Evolutionary conservation across 768 basidiomycete species (phyloP).

Genomic region (Pholiota microspora): DNA sequence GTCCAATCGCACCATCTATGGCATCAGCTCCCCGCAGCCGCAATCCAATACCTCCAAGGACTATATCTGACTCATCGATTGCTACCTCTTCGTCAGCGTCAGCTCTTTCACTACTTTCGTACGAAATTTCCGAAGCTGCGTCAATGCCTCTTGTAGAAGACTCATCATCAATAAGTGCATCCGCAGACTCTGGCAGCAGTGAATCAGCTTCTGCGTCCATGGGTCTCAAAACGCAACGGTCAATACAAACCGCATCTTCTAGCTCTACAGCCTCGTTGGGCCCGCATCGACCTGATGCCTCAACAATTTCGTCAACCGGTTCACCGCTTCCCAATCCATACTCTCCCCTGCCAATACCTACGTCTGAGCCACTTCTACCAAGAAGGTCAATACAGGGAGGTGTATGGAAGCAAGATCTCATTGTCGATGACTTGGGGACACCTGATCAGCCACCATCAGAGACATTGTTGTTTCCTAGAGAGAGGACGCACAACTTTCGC

Average conservation of each 20-base stretch:
- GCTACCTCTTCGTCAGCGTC: slow-evolving; percentile 12
- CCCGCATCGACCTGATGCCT: slow-evolving; percentile 8
- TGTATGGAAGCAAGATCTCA: not conserved
- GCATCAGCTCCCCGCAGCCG: slow-evolving; percentile 14
- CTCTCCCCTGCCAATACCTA: slow-evolving; percentile 13
- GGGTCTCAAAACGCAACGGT: slow-evolving; percentile 13
- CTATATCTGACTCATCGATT: slow-evolving; percentile 17
- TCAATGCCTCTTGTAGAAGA: slow-evolving; percentile 16
- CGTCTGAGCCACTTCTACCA: not conserved
- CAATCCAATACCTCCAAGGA: slow-evolving; percentile 17
- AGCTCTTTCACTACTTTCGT: slow-evolving; percentile 19
- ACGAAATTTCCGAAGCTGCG: slow-evolving; percentile 22
- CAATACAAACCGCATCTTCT: slow-evolving; percentile 8
- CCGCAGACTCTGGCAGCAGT: slow-evolving; percentile 2
- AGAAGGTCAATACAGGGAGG: not conserved
- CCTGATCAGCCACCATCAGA: slow-evolving; percentile 21
- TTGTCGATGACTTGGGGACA: slow-evolving; percentile 22
- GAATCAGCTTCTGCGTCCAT: slow-evolving; percentile 9
- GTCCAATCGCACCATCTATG: slow-evolving; percentile 4
- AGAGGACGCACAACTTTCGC: slow-evolving; percentile 7
- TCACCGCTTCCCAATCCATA: slow-evolving; percentile 22
- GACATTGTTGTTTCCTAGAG: slow-evolving; percentile 9
- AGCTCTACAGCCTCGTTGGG: slow-evolving; percentile 3
- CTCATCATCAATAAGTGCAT: not conserved
- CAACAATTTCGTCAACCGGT: slow-evolving; percentile 6